These are phyloP conservation scores for Symbiotaphrina buchneri DNA, from an alignment of 495 filamentous ascomycete genomes.

Conservation along the genomic window DNA sequence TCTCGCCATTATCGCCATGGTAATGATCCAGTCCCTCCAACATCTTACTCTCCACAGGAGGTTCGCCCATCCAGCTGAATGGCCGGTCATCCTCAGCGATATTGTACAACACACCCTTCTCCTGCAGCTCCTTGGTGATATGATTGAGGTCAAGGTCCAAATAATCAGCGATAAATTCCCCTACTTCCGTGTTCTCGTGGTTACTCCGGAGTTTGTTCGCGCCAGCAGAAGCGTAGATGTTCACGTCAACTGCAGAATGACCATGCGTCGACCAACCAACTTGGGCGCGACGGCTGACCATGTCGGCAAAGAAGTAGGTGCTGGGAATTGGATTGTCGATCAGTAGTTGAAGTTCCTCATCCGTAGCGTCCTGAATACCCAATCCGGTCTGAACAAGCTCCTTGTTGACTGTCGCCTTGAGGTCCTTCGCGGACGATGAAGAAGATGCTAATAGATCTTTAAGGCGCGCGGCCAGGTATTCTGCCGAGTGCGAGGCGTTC, in stretches of 20 bases:
- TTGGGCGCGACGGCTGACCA: slow-evolving; percentile 69
- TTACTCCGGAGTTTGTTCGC: slow-evolving; percentile 45
- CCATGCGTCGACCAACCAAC: slow-evolving; percentile 86
- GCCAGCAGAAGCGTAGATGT: slow-evolving; percentile 55
- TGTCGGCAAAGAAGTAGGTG: slow-evolving; percentile 47
- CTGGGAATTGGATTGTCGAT: slow-evolving; percentile 27
- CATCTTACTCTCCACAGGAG: slow-evolving; percentile 11
- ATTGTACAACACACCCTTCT: slow-evolving; percentile 21
- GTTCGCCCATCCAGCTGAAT: slow-evolving; percentile 12
- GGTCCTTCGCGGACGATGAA: slow-evolving; percentile 3
- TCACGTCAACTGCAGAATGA: slow-evolving; percentile 77
- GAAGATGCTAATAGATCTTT: slow-evolving; percentile 22
- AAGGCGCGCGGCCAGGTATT: slow-evolving; percentile 39
- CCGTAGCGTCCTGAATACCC: slow-evolving; percentile 50
- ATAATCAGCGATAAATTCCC: slow-evolving; percentile 56
- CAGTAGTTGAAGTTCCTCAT: slow-evolving; percentile 45
- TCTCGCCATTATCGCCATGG: no score
- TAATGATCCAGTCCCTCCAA: slow-evolving; percentile 16
- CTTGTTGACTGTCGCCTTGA: slow-evolving; percentile 33
- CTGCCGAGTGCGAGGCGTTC: slow-evolving; percentile 58
- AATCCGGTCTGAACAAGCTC: slow-evolving; percentile 40
- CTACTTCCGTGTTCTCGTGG: slow-evolving; percentile 87
- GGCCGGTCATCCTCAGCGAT: slow-evolving; percentile 5
- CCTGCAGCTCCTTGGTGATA: slow-evolving; percentile 48
- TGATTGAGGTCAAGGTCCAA: slow-evolving; percentile 55